These are phyloP conservation scores for Mortierella antarctica DNA, from an alignment of 192 early-diverging fungal species.

Conservation along the genomic window DNA sequence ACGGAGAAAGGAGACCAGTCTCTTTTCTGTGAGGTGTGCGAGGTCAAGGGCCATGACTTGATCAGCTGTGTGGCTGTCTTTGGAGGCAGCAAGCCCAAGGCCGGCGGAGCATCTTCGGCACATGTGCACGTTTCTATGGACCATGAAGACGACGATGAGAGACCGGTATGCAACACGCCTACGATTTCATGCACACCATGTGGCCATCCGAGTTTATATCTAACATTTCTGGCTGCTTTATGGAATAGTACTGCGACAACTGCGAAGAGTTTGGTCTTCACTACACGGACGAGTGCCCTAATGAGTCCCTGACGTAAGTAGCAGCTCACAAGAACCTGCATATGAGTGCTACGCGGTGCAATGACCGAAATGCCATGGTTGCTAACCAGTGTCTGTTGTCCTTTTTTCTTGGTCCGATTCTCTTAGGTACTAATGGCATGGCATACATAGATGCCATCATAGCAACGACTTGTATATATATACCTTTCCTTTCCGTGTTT, in stretches of 20 bases:
- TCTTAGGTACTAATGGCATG: too few relatives aligned
- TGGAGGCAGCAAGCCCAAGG: conserved; percentile 15
- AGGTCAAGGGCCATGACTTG: conserved; percentile 69
- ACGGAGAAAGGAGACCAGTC: conserved; percentile 48
- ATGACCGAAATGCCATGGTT: too few relatives aligned
- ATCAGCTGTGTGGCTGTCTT: conserved; percentile 68
- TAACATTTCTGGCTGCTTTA: too few relatives aligned
- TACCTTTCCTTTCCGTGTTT: too few relatives aligned
- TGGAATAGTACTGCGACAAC: conserved; percentile 76
- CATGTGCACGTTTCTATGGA: not conserved
- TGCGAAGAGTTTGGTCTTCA: conserved; percentile 79
- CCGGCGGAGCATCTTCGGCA: not conserved
- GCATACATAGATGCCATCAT: too few relatives aligned
- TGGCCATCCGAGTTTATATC: too few relatives aligned
- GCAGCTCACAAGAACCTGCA: not conserved
- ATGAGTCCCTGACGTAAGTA: conserved; percentile 55
- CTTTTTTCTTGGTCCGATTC: not conserved
- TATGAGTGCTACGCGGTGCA: too few relatives aligned
- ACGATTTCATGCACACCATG: not conserved
- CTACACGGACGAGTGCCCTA: conserved; percentile 77
- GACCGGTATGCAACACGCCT: conserved; percentile 53
- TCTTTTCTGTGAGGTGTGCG: conserved; percentile 77
- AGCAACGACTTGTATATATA: too few relatives aligned
- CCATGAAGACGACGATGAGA: conserved; percentile 28
- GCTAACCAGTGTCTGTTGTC: not conserved